A percentile compares a stretch with the other conserved stretches of the same genome.
Evolutionary conservation across 2,329 filamentous ascomycete genomes (phyloP).

Genomic region (Penicillium paneum): DNA sequence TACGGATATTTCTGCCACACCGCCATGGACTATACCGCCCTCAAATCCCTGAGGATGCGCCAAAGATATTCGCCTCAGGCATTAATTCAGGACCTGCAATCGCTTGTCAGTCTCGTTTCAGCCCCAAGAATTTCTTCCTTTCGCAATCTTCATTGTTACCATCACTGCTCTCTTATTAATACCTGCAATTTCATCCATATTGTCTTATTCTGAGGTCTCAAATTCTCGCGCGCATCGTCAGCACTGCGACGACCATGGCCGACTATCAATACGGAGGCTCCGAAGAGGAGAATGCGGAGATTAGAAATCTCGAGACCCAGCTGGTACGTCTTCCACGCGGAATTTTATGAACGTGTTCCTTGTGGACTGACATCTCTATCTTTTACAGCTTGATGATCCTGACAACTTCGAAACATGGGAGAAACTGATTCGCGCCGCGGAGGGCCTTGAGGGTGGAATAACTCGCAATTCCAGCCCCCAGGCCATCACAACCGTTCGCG

Average conservation of each 20-base stretch:
- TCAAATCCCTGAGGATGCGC: too few species aligned
- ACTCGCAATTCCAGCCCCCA: slow-evolving; percentile 96
- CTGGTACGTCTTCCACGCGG: slow-evolving; percentile 57
- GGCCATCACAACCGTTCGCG: slow-evolving; percentile 80
- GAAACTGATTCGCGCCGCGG: slow-evolving; percentile 77
- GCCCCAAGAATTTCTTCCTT: slow-evolving; percentile 7
- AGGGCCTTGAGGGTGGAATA: slow-evolving; percentile 84
- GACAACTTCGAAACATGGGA: slow-evolving; percentile 97
- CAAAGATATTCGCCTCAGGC: slow-evolving; percentile 1
- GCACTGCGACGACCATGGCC: slow-evolving; percentile 53
- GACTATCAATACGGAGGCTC: slow-evolving; percentile 71
- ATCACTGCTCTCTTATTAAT: slow-evolving; percentile 2
- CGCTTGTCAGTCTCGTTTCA: slow-evolving; percentile 6
- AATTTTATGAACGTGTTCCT: not conserved
- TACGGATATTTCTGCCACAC: not conserved
- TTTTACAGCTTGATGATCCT: slow-evolving; percentile 60
- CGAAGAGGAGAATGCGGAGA: slow-evolving; percentile 77
- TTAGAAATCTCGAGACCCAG: slow-evolving; percentile 73
- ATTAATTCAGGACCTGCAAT: not conserved
- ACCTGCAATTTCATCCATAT: not conserved
- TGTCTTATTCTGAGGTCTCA: not conserved
- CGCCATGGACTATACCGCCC: not conserved
- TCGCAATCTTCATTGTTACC: slow-evolving; percentile 15
- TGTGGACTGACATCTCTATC: slow-evolving; percentile 10
- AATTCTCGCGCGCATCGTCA: slow-evolving; percentile 8